Conservation (phyloP, 371 early-diverging fungal species). For the Nosema muscidifuracis region DNA sequence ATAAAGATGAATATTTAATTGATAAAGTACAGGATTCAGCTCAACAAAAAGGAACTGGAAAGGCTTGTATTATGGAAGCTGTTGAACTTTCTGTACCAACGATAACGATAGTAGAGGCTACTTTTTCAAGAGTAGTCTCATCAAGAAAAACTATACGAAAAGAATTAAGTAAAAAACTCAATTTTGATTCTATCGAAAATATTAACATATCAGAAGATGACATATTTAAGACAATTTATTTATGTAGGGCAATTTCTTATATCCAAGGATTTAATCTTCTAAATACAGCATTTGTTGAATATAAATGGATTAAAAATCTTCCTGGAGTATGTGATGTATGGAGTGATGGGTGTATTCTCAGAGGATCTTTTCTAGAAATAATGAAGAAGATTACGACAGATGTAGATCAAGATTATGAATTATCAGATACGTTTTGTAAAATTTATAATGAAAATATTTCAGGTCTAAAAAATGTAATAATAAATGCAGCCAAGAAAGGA, state of each 20-base stretch:
- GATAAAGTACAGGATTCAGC: constrained; percentile 88
- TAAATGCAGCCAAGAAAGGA: constrained; percentile 72
- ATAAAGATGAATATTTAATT: constrained; percentile 73
- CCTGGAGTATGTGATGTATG: constrained; percentile 91
- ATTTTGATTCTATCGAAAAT: not conserved
- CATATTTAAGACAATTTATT: constrained; percentile 74
- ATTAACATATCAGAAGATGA: constrained; percentile 69
- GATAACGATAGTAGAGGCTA: constrained; percentile 89
- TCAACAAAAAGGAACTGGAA: constrained; percentile 95
- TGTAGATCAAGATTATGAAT: constrained; percentile 27
- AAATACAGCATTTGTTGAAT: constrained; percentile 79
- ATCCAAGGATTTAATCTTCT: constrained; percentile 97
- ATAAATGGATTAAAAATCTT: constrained; percentile 85
- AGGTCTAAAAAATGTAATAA: constrained; percentile 74
- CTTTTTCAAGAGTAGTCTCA: constrained; percentile 87
- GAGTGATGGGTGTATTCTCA: constrained; percentile 97
- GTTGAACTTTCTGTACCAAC: constrained; percentile 83
- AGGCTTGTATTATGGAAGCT: constrained; percentile 87
- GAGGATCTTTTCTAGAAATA: constrained; percentile 61
- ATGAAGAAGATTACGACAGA: constrained; percentile 14
- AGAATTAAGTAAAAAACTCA: constrained; percentile 70
- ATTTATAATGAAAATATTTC: constrained; percentile 71
- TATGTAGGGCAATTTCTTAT: constrained; percentile 89
- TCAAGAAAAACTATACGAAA: constrained; percentile 82
- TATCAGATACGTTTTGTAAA: constrained; percentile 7